Conservation (phyloP, 208 protist genomes). For the Entamoeba histolytica region DNA sequence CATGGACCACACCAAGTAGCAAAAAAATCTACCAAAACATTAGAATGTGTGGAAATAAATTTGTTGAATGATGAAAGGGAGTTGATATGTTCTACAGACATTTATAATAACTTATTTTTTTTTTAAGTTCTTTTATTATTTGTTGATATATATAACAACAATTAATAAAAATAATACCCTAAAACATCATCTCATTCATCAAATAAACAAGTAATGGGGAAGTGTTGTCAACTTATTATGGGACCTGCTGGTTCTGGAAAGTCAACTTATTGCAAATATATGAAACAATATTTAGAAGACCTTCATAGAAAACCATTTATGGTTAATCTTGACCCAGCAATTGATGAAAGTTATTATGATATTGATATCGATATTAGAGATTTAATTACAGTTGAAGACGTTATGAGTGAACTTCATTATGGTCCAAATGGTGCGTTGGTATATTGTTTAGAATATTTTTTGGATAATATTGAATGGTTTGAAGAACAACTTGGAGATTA, state of each 20-base stretch:
- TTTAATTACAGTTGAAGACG: not conserved
- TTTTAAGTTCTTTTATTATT: too few relatives aligned
- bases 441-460: not conserved
- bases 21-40: not conserved
- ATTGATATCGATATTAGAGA: slow-evolving; percentile 16
- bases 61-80: not conserved
- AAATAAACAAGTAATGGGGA: not conserved
- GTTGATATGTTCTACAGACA: not conserved
- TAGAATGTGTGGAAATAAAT: not conserved
- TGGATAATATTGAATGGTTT: slow-evolving; percentile 2
- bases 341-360: slow-evolving; percentile 7
- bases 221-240: slow-evolving; percentile 19
- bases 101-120: not conserved
- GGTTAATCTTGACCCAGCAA: slow-evolving; percentile 22
- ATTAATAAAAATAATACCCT: too few relatives aligned
- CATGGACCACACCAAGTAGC: not conserved
- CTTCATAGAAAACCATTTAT: not conserved
- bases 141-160: too few relatives aligned
- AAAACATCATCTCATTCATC: too few relatives aligned
- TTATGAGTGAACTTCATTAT: slow-evolving; percentile 18
- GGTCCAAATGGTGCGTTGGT: slow-evolving; percentile 23
- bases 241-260: slow-evolving; percentile 19
- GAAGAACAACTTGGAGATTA: slow-evolving; percentile 51
- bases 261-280: slow-evolving; percentile 21
- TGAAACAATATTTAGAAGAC: slow-evolving; percentile 1